Evolutionary conservation across 2,329 filamentous ascomycete genomes (phyloP).

Genomic region (Botrytis deweyae): DNA sequence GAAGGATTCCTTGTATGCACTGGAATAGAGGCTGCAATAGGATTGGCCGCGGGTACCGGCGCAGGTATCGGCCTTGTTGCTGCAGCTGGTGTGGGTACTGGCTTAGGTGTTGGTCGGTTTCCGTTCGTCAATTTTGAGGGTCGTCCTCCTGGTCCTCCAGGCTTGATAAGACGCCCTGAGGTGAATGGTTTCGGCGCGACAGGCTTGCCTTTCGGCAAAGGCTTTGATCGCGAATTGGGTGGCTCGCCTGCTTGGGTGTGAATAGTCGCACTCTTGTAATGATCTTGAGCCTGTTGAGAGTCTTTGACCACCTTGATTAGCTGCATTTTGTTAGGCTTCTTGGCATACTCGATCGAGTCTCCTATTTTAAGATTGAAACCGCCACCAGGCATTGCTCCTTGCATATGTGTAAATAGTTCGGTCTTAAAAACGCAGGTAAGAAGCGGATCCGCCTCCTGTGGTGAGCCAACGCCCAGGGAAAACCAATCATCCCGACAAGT

Average conservation of each 20-base stretch:
- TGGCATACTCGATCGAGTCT: slow-evolving; percentile 90
- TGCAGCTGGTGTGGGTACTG: slow-evolving; percentile 23
- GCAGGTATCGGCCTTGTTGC: slow-evolving; percentile 24
- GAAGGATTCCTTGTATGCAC: slow-evolving; percentile 54
- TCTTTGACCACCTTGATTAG: slow-evolving; percentile 90
- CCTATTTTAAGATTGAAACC: slow-evolving; percentile 79
- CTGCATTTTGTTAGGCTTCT: slow-evolving; percentile 93
- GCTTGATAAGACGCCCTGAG: slow-evolving; percentile 86
- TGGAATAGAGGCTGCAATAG: slow-evolving; percentile 43
- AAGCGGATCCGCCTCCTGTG: slow-evolving; percentile 89
- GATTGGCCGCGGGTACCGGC: slow-evolving; percentile 24
- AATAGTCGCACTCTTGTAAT: slow-evolving; percentile 90
- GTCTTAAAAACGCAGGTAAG: slow-evolving; percentile 95
- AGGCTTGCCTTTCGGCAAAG: slow-evolving; percentile 84
- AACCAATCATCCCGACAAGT: slow-evolving; percentile 95
- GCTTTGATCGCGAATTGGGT: slow-evolving; percentile 75
- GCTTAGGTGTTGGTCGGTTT: slow-evolving; percentile 38
- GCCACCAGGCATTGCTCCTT: slow-evolving; percentile 68
- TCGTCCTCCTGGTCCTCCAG: slow-evolving; percentile 79
- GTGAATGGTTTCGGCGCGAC: slow-evolving; percentile 88
- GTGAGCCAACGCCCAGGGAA: slow-evolving; percentile 83
- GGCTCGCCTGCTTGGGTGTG: slow-evolving; percentile 85
- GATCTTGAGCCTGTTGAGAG: slow-evolving; percentile 70
- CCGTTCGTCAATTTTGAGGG: slow-evolving; percentile 67
- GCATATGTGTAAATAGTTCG: slow-evolving; percentile 92